Percentiles rank a stretch among this genome's conserved stretches.
Conservation (phyloP, 768 basidiomycete species). For the Ephemerocybe angulata region DNA sequence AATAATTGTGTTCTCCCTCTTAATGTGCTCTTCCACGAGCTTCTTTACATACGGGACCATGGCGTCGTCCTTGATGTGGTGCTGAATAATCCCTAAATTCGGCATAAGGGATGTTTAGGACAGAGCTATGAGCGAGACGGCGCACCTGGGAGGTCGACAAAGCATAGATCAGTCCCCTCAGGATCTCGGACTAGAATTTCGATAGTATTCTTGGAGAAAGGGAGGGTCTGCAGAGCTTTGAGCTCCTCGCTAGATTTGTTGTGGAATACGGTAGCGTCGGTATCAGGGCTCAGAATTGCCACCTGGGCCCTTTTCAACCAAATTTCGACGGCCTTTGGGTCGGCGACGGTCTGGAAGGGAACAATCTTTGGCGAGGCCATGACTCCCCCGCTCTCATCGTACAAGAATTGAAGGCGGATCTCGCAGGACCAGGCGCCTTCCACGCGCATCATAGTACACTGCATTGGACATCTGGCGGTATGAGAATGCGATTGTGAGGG, state of each 20-base stretch:
- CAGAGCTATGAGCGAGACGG: constrained; percentile 1
- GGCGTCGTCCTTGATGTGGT: constrained; percentile 36
- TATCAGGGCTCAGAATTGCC: constrained; percentile 46
- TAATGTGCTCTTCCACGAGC: constrained; percentile 47
- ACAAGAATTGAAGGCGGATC: constrained; percentile 31
- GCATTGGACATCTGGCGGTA: constrained; percentile 56
- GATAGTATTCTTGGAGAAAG: constrained; percentile 51
- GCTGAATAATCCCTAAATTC: constrained; percentile 54
- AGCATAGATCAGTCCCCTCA: constrained; percentile 43
- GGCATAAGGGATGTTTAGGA: constrained; percentile 7
- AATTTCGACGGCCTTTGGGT: constrained; percentile 45
- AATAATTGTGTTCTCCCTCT: constrained; percentile 50
- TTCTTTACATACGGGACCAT: constrained; percentile 38
- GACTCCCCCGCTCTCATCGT: not conserved
- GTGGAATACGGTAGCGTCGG: constrained; percentile 1
- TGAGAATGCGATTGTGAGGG: not conserved
- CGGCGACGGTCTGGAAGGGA: constrained; percentile 42
- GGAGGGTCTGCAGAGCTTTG: not conserved
- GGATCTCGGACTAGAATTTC: constrained; percentile 44
- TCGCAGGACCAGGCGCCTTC: constrained; percentile 39
- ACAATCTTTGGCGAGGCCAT: not conserved
- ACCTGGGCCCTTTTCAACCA: constrained; percentile 58
- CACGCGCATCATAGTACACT: constrained; percentile 44
- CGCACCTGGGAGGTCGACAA: constrained; percentile 30
- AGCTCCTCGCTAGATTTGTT: constrained; percentile 11